phyloP scores from a whole-genome alignment of 73 alveolate species.

The Paramecium pentaurelia region DNA sequence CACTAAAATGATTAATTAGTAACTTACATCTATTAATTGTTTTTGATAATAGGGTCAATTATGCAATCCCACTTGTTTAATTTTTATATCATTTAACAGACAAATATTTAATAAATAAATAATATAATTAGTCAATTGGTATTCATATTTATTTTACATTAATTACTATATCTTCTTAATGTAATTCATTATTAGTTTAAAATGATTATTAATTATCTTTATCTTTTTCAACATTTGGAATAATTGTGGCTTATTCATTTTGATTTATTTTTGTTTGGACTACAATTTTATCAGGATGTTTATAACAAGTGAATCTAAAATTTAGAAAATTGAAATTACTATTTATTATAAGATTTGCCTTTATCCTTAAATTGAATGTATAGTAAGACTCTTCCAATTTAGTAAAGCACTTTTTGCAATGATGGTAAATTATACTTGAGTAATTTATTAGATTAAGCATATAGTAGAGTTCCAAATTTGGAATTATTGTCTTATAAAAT shows the following conservation, averaged over 20 bases:
- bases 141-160: not conserved
- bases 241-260: constrained; percentile 26
- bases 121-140: not conserved
- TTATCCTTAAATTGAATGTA: constrained; percentile 27
- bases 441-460: not conserved
- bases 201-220: not conserved
- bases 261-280: not conserved
- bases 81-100: constrained; percentile 43
- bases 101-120: constrained; percentile 36
- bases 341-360: constrained; percentile 27
- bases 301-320: constrained; percentile 34
- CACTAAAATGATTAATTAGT: not conserved
- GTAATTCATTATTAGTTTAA: constrained; percentile 25
- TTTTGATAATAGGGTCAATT: constrained; percentile 14
- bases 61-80: constrained; percentile 51
- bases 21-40: not conserved
- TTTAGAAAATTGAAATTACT: not conserved
- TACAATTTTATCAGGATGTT: not conserved
- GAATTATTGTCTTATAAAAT: constrained; percentile 71
- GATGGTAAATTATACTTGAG: not conserved
- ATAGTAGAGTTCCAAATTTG: constrained; percentile 87
- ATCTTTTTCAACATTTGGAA: constrained; percentile 12
- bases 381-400: constrained; percentile 22
- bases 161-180: constrained; percentile 23
- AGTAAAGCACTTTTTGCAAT: not conserved